Evolutionary conservation across 192 early-diverging fungal genomes (phyloP).

Genomic region (Hyaloraphidium curvatum): DNA sequence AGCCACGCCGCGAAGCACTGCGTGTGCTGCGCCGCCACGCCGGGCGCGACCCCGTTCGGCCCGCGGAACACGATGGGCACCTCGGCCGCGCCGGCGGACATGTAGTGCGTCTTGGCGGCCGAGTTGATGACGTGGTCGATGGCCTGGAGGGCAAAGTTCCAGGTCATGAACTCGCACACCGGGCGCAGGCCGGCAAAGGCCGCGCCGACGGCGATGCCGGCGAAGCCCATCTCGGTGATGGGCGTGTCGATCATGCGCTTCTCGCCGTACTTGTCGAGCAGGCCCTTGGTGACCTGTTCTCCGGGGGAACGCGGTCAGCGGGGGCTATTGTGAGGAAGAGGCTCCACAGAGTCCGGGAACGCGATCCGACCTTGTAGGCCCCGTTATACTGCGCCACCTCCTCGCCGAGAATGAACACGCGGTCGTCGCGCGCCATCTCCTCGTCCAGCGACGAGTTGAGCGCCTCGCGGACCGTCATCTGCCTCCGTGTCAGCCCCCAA

Average conservation of each 20-base stretch:
- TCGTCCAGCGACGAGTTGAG: constrained; percentile 94
- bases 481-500: too few species aligned
- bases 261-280: constrained; percentile 91
- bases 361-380: constrained; percentile 80
- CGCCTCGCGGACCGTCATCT: constrained; percentile 95
- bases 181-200: constrained; percentile 86
- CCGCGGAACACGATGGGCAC: constrained; percentile 98
- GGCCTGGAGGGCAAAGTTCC: constrained; percentile 99
- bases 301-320: neutral
- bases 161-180: constrained; percentile 99
- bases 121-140: constrained; percentile 99
- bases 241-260: constrained; percentile 97
- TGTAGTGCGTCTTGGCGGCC: constrained; percentile 93
- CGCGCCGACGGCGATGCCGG: constrained; percentile 86
- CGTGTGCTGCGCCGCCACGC: constrained; percentile 96
- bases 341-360: neutral
- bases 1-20: constrained; percentile 98
- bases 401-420: constrained; percentile 84
- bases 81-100: constrained; percentile 71
- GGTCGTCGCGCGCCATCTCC: constrained; percentile 81
- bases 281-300: constrained; percentile 76
- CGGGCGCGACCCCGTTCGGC: constrained; percentile 92
- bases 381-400: constrained; percentile 99
- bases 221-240: constrained; percentile 96
- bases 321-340: neutral